phyloP scores from a whole-genome alignment of 1,284 basidiomycete species.

The Entoloma clypeatum region DNA sequence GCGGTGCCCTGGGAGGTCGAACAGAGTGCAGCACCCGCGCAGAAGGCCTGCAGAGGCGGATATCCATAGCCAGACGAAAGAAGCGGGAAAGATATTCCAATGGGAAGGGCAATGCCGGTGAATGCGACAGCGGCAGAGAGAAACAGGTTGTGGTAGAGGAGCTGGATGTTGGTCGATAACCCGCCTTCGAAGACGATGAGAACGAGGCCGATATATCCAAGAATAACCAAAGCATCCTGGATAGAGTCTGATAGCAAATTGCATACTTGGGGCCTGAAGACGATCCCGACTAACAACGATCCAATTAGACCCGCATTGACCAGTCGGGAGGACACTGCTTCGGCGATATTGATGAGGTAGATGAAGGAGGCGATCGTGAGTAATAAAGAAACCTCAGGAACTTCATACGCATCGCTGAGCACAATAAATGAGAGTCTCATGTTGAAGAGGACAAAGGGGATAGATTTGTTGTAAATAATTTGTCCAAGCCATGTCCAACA shows the following conservation, averaged over 20 bases:
- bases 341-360: constrained; percentile 28
- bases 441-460: too few species aligned
- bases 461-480: too few species aligned
- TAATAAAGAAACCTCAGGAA: constrained; percentile 23
- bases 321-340: constrained; percentile 22
- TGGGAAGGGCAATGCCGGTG: constrained; percentile 35
- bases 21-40: constrained; percentile 36
- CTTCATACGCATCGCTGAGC: constrained; percentile 9
- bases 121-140: constrained; percentile 32
- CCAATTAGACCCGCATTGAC: constrained; percentile 33
- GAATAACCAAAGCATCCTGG: constrained; percentile 26
- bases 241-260: constrained; percentile 29
- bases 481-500: too few species aligned
- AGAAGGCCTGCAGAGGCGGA: constrained; percentile 31
- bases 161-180: constrained; percentile 28
- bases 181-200: constrained; percentile 38
- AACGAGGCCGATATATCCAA: constrained; percentile 35
- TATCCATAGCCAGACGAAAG: constrained; percentile 33
- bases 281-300: constrained; percentile 31
- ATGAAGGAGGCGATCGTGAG: constrained; percentile 29
- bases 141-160: constrained; percentile 31
- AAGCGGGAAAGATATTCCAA: constrained; percentile 33
- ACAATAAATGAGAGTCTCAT: too few species aligned
- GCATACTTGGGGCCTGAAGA: constrained; percentile 30
- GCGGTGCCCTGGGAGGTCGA: constrained; percentile 40